A percentile compares a stretch with the other conserved stretches of the same genome.
Evolutionary conservation across 768 basidiomycete species (phyloP).

Genomic region (Mycena indigotica): DNA sequence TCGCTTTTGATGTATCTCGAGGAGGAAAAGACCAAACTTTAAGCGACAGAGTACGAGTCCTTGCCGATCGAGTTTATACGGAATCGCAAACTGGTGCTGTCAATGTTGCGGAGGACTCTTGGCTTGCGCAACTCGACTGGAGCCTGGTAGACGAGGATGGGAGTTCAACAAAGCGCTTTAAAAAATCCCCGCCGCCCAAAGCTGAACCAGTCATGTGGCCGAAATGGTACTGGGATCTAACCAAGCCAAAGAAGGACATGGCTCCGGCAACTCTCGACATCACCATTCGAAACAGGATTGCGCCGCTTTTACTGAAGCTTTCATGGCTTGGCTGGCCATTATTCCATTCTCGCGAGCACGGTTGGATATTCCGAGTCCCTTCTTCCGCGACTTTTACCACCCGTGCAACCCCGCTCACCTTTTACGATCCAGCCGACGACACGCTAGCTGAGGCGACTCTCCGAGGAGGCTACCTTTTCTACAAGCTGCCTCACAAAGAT

Average conservation of each 20-base stretch:
- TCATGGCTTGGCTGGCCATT: constrained; percentile 89
- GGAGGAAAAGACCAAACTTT: constrained; percentile 41
- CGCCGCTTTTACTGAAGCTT: constrained; percentile 82
- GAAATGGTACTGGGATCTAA: constrained; percentile 94
- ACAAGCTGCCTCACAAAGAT: constrained; percentile 95
- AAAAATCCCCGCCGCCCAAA: constrained; percentile 40
- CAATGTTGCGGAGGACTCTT: constrained; percentile 45
- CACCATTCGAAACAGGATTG: constrained; percentile 78
- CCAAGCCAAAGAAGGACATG: constrained; percentile 67
- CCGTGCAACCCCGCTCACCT: constrained; percentile 50
- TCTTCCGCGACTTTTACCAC: constrained; percentile 46
- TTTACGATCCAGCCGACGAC: constrained; percentile 67
- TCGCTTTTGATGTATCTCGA: constrained; percentile 50
- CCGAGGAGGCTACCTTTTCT: constrained; percentile 64
- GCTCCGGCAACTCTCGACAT: constrained; percentile 79
- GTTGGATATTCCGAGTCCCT: constrained; percentile 88
- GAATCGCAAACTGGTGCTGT: constrained; percentile 22
- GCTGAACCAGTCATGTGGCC: constrained; percentile 74
- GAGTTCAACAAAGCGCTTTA: constrained; percentile 24
- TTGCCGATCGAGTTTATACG: constrained; percentile 43
- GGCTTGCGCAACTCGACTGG: constrained; percentile 75
- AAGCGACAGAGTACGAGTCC: constrained; percentile 36
- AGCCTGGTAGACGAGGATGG: constrained; percentile 28
- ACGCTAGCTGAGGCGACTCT: constrained; percentile 51
- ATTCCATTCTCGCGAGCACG: constrained; percentile 81